Conservation (phyloP, 148 eudicot genomes). For the Rhododendron williamsianum region DNA sequence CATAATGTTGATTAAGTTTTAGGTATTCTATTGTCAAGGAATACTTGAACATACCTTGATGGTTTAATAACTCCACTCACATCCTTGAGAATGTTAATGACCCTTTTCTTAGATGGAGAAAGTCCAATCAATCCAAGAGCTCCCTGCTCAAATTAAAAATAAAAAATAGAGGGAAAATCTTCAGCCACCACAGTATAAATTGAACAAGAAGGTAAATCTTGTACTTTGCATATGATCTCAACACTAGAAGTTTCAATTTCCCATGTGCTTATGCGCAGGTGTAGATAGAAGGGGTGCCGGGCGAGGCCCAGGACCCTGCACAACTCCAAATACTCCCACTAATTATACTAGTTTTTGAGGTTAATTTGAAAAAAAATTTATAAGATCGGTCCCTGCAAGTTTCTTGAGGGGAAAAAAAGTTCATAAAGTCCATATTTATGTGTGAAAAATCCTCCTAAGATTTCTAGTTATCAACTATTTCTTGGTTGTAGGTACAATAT, state of each 20-base stretch:
- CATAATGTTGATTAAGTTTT: neutral
- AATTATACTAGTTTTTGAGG: too few species aligned
- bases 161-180: neutral
- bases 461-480: too few species aligned
- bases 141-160: constrained; percentile 1
- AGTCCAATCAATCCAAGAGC: constrained; percentile 23
- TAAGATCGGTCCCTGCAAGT: too few species aligned
- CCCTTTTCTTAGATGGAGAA: constrained; percentile 31
- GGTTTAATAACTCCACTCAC: constrained; percentile 33
- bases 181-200: neutral
- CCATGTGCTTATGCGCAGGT: neutral
- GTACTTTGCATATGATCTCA: neutral
- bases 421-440: too few species aligned
- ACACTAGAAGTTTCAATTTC: neutral
- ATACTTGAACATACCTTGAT: constrained; percentile 21
- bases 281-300: too few species aligned
- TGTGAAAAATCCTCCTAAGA: too few species aligned
- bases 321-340: too few species aligned
- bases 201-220: neutral
- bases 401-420: too few species aligned
- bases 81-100: constrained; percentile 26
- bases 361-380: too few species aligned
- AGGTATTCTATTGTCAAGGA: neutral
- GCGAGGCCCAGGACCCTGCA: too few species aligned
- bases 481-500: too few species aligned